Conservation (phyloP, 805 yeast genomes). For the Candida chilensis region DNA sequence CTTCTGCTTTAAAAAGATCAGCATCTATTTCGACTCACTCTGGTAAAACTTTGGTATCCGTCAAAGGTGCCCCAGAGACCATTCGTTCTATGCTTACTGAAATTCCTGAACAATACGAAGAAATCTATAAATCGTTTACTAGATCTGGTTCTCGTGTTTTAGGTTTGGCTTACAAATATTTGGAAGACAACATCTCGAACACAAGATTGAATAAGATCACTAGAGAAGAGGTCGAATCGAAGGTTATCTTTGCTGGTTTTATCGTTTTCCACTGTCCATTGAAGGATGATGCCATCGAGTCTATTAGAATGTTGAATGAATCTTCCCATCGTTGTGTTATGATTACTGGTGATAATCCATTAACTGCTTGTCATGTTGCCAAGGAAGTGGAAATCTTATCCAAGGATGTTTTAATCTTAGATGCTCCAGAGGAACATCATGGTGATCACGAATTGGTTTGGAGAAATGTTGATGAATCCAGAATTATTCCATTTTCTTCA, state of each 20-base stretch:
- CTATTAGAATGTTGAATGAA: constrained; percentile 87
- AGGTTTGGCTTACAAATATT: constrained; percentile 81
- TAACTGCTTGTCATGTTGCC: constrained; percentile 97
- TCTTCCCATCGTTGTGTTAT: constrained; percentile 92
- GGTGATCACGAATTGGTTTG: constrained; percentile 59
- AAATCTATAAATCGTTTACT: constrained; percentile 79
- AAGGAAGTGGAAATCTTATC: constrained; percentile 84
- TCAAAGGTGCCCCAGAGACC: constrained; percentile 98
- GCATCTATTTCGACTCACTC: constrained; percentile 62
- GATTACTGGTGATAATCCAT: constrained; percentile 99
- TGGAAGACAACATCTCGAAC: constrained; percentile 42
- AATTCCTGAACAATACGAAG: constrained; percentile 77
- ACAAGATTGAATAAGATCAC: constrained; percentile 47
- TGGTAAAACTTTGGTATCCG: constrained; percentile 63
- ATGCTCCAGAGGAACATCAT: constrained; percentile 68
- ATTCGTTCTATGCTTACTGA: constrained; percentile 63
- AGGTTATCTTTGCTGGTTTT: constrained; percentile 80
- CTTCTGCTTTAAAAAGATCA: constrained; percentile 92
- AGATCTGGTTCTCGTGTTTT: constrained; percentile 94
- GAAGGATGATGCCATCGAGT: constrained; percentile 86
- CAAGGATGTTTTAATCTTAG: constrained; percentile 78
- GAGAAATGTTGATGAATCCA: constrained; percentile 78
- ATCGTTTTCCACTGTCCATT: constrained; percentile 96
- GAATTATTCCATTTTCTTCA: constrained; percentile 57
- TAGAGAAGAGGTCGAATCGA: constrained; percentile 71